Evolutionary conservation across 2,329 filamentous ascomycete genomes (phyloP).

Genomic region (Calonectria pseudoreteaudii): DNA sequence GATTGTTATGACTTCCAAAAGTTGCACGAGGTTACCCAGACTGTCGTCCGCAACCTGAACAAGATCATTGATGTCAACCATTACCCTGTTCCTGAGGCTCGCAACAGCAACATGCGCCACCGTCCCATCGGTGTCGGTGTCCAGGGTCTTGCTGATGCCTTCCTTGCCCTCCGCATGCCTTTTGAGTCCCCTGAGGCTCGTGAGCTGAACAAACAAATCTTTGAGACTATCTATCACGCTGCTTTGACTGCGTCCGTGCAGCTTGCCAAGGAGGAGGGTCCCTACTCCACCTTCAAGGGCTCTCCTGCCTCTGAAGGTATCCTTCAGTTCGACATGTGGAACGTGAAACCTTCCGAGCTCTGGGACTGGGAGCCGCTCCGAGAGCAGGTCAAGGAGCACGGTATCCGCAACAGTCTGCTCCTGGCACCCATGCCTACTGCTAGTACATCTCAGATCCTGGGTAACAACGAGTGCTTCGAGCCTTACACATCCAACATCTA

Average conservation of each 20-base stretch:
- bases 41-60: constrained; percentile 95
- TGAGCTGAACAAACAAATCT: constrained; percentile 97
- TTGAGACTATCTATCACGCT: constrained; percentile 99
- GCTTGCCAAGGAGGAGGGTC: constrained; percentile 83
- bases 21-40: constrained; percentile 92
- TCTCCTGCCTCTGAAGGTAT: constrained; percentile 95
- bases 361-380: constrained; percentile 97
- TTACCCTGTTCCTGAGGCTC: constrained; percentile 95
- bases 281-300: constrained; percentile 92
- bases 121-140: constrained; percentile 96
- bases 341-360: constrained; percentile 89
- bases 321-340: constrained; percentile 99
- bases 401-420: constrained; percentile 94
- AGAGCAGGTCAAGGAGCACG: constrained; percentile 90
- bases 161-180: constrained; percentile 94
- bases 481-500: constrained; percentile 99
- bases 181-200: constrained; percentile 97
- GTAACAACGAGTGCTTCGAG: constrained; percentile 99
- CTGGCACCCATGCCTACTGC: constrained; percentile 98
- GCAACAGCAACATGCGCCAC: constrained; percentile 97
- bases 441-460: constrained; percentile 96
- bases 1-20: constrained; percentile 95
- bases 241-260: constrained; percentile 90
- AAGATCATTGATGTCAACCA: constrained; percentile 98
- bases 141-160: constrained; percentile 96